Base-by-base conservation (phyloP, 1,284 basidiomycete species). In the Phlebopus sp. region DNA sequence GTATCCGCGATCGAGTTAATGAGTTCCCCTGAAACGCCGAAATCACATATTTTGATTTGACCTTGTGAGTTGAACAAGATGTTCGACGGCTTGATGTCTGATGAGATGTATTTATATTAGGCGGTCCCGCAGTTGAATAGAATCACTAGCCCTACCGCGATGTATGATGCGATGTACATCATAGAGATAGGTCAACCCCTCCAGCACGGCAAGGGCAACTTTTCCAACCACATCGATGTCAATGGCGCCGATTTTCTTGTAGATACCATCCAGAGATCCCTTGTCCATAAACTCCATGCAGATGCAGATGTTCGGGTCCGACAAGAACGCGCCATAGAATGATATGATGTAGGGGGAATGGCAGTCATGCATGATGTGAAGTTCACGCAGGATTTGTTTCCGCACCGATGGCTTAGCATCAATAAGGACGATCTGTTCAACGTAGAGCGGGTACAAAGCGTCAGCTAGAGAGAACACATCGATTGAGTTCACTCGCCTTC, bases 111-210 rank as follows among this genome's bases (percentile, higher is more conserved):
- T 18, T n/a, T 29, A 23, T 27, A 30, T 59, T 39, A 53, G 52
- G 36, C 35, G 18, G 15, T 34, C 23, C 37, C 19, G 41, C 46
- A 49, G 13, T 4, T 25, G 27, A 30, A 14, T 9, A 19, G 19
- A 23, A 14, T 14, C 21, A 10, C 21, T n/a, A 41, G 40, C 68
- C 81, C 47, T 56, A 95, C 94, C 94, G 65, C 97, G 88, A 69
- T 99, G 96, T 59, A 99, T 99, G 69, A 99, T 99, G n/a, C 94
- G 85, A 69, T 99, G 97, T 1, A 89, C 90, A 64, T 99, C 97
- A 68, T 99, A 99, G n/a, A 99, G 80, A 68, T 99, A 99, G 13
- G 91, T 94, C 62, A 99, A 70, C 7, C 96, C 96, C 54, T 92
- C 86, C 37, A 98, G 76, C n/a, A 99, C 97, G 0, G 89, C 87